Conservation (phyloP, 768 basidiomycete species). For the Harrya chromipes region DNA sequence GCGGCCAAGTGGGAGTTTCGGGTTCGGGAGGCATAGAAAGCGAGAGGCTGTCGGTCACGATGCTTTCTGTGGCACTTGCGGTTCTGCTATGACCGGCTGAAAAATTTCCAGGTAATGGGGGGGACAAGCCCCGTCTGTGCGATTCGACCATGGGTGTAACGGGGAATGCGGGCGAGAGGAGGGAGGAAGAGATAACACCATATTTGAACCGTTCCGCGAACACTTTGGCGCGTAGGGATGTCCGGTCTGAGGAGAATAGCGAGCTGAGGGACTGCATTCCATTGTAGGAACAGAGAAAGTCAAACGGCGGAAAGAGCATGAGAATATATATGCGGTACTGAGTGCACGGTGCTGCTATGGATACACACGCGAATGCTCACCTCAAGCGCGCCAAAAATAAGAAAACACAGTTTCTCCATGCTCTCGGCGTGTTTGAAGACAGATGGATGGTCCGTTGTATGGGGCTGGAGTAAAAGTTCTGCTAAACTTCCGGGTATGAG, state of each 20-base stretch:
- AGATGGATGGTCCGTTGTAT: constrained; percentile 7
- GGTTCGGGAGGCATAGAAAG: constrained; percentile 33
- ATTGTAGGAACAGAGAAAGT: constrained; percentile 10
- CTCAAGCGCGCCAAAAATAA: constrained; percentile 28
- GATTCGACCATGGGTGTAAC: constrained; percentile 33
- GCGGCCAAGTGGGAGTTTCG: constrained; percentile 35
- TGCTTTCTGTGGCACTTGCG: constrained; percentile 37
- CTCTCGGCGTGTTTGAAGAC: constrained; percentile 20
- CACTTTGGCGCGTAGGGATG: constrained; percentile 38
- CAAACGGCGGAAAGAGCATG: background rate
- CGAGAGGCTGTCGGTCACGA: constrained; percentile 19
- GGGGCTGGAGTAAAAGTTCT: constrained; percentile 30
- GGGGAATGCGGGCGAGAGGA: constrained; percentile 59
- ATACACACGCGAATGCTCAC: constrained; percentile 32
- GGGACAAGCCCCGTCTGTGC: constrained; percentile 32
- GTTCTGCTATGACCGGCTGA: constrained; percentile 37
- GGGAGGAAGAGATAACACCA: constrained; percentile 74
- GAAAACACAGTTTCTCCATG: constrained; percentile 27
- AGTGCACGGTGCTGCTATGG: constrained; percentile 13
- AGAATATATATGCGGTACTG: constrained; percentile 2
- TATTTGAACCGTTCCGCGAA: constrained; percentile 84
- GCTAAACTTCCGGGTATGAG: constrained; percentile 54
- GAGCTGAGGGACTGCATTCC: constrained; percentile 37
- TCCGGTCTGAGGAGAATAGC: constrained; percentile 34
- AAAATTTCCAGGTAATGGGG: constrained; percentile 49